Evolutionary conservation across 352 stramenopile genomes (phyloP).

Genomic region (Phytophthora hibernalis): DNA sequence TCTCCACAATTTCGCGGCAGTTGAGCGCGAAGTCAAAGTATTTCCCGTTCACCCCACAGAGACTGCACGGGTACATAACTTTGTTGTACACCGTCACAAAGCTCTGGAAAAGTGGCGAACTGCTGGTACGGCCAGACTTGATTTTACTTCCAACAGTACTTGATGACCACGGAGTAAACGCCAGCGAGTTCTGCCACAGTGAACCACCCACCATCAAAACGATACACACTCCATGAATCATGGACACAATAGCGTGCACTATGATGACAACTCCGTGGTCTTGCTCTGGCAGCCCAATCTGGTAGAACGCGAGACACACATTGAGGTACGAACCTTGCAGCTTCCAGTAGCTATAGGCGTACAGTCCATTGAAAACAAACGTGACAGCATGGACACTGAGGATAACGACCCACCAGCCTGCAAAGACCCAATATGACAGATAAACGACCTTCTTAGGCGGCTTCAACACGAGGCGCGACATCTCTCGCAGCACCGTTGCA

Average conservation of each 20-base stretch:
- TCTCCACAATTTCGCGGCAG: constrained; percentile 32
- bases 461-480: constrained; percentile 4
- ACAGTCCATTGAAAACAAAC: constrained; percentile 11
- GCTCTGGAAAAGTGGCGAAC: constrained; percentile 6
- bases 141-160: neutral
- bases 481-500: neutral
- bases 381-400: constrained; percentile 7
- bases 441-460: constrained; percentile 12
- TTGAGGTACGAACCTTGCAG: constrained; percentile 15
- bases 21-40: constrained; percentile 34
- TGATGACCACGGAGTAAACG: constrained; percentile 27
- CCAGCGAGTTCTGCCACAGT: constrained; percentile 9
- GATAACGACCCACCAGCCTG: constrained; percentile 21
- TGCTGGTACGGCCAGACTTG: neutral
- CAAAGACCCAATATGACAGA: constrained; percentile 6
- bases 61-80: constrained; percentile 8
- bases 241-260: constrained; percentile 32
- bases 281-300: constrained; percentile 29
- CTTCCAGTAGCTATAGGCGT: constrained; percentile 26
- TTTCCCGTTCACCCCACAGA: constrained; percentile 33
- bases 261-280: constrained; percentile 27
- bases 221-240: constrained; percentile 30
- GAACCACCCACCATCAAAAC: constrained; percentile 25
- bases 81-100: constrained; percentile 5
- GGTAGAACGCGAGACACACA: constrained; percentile 38